Percentiles rank a stretch among this genome's conserved stretches.
Conservation (phyloP, 306 rosid species). For the Cicer yamashitae region DNA sequence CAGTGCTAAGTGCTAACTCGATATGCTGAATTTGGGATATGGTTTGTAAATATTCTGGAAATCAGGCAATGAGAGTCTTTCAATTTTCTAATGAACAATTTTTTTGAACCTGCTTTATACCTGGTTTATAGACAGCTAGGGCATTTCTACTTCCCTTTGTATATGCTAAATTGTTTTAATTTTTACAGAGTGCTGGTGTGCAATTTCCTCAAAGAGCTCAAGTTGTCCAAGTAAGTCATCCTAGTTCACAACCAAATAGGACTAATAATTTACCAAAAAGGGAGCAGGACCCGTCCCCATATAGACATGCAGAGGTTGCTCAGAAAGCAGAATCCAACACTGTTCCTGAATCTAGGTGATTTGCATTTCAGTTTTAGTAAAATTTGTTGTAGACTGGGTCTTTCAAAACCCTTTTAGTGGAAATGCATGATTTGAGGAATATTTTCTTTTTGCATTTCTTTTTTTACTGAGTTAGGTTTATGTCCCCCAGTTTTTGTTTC, state of each 20-base stretch:
- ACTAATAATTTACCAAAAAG: constrained; percentile 51
- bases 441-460: too few relatives aligned
- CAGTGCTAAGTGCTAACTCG: neutral
- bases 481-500: too few relatives aligned
- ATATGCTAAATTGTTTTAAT: constrained; percentile 35
- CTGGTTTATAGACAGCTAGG: constrained; percentile 7
- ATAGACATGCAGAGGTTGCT: constrained; percentile 55
- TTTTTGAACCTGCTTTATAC: constrained; percentile 22
- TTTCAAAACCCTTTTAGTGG: constrained; percentile 28
- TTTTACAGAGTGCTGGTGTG: constrained; percentile 84
- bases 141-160: constrained; percentile 25
- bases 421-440: neutral
- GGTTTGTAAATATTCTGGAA: constrained; percentile 1
- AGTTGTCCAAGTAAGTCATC: constrained; percentile 56
- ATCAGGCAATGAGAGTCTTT: neutral
- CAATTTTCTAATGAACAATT: neutral
- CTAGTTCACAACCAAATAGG: constrained; percentile 57
- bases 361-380: constrained; percentile 37
- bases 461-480: too few relatives aligned
- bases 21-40: constrained; percentile 28
- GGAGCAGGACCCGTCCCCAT: constrained; percentile 49
- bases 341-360: constrained; percentile 85
- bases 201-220: constrained; percentile 82
- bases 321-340: constrained; percentile 56
- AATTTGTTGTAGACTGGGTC: constrained; percentile 20